phyloP scores from a whole-genome alignment of 192 early-diverging fungal genomes.

The Coemansia sp. region DNA sequence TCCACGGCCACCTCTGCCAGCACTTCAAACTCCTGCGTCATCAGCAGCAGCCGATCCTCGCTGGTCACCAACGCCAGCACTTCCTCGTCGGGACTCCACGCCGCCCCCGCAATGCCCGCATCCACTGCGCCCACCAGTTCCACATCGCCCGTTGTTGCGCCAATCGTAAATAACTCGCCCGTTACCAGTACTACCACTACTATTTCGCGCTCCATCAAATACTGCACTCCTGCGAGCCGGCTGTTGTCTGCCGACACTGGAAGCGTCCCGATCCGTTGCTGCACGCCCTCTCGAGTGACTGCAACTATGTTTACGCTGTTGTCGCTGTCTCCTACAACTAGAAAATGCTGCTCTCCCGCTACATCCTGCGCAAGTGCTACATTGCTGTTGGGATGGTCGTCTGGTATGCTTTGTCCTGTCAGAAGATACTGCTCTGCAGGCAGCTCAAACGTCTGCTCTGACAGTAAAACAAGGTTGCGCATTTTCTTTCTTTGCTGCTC shows the following conservation, averaged over 20 bases:
- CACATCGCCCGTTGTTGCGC: not conserved
- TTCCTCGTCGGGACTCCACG: conserved; percentile 91
- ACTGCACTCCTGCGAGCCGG: conserved; percentile 35
- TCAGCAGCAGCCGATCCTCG: conserved; percentile 54
- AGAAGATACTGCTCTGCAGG: conserved; percentile 13
- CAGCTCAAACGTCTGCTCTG: conserved; percentile 7
- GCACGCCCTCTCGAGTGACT: not conserved
- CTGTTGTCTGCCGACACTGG: conserved; percentile 20
- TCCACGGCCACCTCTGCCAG: conserved; percentile 78
- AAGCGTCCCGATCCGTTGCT: conserved; percentile 7
- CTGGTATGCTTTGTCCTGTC: not conserved
- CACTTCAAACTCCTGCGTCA: conserved; percentile 94
- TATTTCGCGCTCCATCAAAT: conserved; percentile 52
- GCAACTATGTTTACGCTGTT: conserved; percentile 8
- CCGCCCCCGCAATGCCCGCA: conserved; percentile 33
- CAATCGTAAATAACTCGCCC: conserved; percentile 54
- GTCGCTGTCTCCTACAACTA: conserved; percentile 11
- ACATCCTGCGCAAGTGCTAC: conserved; percentile 15
- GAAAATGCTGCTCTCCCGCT: conserved; percentile 4
- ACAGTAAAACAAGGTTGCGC: conserved; percentile 24
- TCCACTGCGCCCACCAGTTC: conserved; percentile 37
- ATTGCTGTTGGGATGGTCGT: conserved; percentile 5
- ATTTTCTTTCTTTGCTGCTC: not conserved
- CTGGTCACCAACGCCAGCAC: conserved; percentile 78
- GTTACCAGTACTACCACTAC: conserved; percentile 50